A percentile compares a stretch with the other conserved stretches of the same genome.
phyloP scores from a whole-genome alignment of 2,329 filamentous ascomycete genomes.

The Pochonia chlamydosporia region DNA sequence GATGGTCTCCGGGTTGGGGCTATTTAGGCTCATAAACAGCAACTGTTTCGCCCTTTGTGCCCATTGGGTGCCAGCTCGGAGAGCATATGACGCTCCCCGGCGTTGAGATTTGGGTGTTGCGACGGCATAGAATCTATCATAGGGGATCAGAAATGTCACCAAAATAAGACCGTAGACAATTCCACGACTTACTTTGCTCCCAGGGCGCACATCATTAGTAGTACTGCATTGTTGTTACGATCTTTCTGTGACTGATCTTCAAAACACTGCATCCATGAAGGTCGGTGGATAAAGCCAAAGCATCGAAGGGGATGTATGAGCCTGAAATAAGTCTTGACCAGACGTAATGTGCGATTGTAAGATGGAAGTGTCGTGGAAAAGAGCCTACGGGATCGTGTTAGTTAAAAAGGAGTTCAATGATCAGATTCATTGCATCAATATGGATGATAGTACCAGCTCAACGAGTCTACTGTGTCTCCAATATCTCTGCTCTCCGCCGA shows the following conservation, averaged over 20 bases:
- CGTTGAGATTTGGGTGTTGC: slow-evolving; percentile 6
- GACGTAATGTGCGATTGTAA: slow-evolving; percentile 8
- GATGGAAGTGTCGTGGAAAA: slow-evolving; percentile 6
- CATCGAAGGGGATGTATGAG: slow-evolving; percentile 20
- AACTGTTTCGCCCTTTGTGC: slow-evolving; percentile 10
- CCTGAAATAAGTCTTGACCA: slow-evolving; percentile 16
- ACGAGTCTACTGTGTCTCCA: too few species aligned
- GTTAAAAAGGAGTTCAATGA: too few species aligned
- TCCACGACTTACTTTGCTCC: slow-evolving; percentile 18
- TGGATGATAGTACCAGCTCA: neutral
- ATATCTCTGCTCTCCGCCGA: too few species aligned
- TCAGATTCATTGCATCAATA: neutral
- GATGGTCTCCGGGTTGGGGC: slow-evolving; percentile 11
- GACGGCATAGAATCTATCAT: slow-evolving; percentile 12
- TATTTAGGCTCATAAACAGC: slow-evolving; percentile 7
- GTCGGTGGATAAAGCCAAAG: slow-evolving; percentile 19
- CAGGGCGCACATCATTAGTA: slow-evolving; percentile 16
- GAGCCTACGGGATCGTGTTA: too few species aligned
- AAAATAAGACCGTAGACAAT: too few species aligned
- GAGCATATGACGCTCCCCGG: slow-evolving; percentile 6
- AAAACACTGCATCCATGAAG: slow-evolving; percentile 16
- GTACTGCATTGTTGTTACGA: slow-evolving; percentile 12
- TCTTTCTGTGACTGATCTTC: slow-evolving; percentile 11
- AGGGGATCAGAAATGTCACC: neutral
- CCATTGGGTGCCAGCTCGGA: slow-evolving; percentile 12